Conservation (phyloP, 805 yeast species). For the Yarrowia sp. region DNA sequence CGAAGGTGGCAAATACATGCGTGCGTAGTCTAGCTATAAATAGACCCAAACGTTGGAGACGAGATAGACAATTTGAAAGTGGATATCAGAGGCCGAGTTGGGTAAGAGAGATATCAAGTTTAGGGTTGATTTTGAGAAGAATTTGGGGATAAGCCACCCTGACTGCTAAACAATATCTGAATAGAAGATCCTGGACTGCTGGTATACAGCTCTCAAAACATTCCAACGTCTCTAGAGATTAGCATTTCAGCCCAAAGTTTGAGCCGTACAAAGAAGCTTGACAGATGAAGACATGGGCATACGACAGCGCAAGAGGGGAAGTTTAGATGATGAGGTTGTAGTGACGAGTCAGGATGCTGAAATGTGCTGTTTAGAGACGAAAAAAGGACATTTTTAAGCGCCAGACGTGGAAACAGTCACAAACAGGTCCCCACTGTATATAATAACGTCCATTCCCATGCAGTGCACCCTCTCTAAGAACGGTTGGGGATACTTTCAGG, state of each 20-base stretch:
- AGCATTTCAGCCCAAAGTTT: not conserved
- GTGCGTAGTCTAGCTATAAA: not conserved
- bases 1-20: slow-evolving; percentile 19
- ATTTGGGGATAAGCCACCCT: no score
- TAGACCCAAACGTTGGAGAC: not conserved
- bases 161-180: no score
- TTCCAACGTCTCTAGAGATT: not conserved
- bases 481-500: not conserved
- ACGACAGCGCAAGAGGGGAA: slow-evolving; percentile 4
- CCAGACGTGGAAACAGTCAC: no score
- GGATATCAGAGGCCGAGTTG: not conserved
- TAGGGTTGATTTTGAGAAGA: not conserved
- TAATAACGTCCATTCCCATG: no score
- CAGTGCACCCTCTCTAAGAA: no score
- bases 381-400: no score
- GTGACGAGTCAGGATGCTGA: no score
- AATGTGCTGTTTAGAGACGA: no score
- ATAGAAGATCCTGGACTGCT: no score
- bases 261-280: not conserved
- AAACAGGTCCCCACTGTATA: no score
- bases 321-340: not conserved
- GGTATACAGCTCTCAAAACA: not conserved
- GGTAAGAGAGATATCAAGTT: not conserved
- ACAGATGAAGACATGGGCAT: not conserved
- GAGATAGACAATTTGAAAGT: not conserved